phyloP scores from a whole-genome alignment of 441 rosid genomes.

The Bruguiera hainesii region DNA sequence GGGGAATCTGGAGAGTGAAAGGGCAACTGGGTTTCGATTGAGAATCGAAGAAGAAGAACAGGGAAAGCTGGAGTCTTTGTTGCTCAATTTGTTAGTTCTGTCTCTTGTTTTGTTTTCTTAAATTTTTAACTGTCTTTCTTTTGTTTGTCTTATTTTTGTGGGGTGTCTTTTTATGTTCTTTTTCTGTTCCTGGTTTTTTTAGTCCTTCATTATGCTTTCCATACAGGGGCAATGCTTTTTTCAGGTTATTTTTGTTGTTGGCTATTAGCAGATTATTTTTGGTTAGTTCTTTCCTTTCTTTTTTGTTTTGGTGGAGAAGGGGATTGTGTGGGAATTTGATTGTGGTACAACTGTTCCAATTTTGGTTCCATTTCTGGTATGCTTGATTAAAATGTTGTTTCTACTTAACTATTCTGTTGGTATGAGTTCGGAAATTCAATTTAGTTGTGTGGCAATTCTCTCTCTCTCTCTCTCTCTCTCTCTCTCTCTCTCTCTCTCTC shows the following conservation, averaged over 20 bases:
- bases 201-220: slow-evolving; percentile 7
- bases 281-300: slow-evolving; percentile 3
- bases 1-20: slow-evolving; percentile 17
- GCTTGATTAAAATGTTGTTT: not conserved
- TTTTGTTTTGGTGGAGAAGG: slow-evolving; percentile 7
- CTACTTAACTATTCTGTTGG: slow-evolving; percentile 4
- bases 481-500: slow-evolving; percentile 1
- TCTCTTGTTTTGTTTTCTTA: not conserved
- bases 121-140: not conserved
- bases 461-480: slow-evolving; percentile 5
- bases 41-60: slow-evolving; percentile 10
- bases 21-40: slow-evolving; percentile 26
- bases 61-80: slow-evolving; percentile 13
- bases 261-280: slow-evolving; percentile 8
- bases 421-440: slow-evolving; percentile 17
- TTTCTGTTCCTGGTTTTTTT: not conserved
- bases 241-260: slow-evolving; percentile 12
- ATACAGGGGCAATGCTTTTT: slow-evolving; percentile 9
- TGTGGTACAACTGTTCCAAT: slow-evolving; percentile 8
- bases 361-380: slow-evolving; percentile 12
- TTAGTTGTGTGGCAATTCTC: slow-evolving; percentile 5
- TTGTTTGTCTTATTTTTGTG: not conserved
- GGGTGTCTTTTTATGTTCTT: not conserved
- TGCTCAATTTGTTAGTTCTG: slow-evolving; percentile 25
- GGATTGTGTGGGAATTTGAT: slow-evolving; percentile 17